Conservation (phyloP, 2,329 filamentous ascomycete genomes). For the Graphium sp. region DNA sequence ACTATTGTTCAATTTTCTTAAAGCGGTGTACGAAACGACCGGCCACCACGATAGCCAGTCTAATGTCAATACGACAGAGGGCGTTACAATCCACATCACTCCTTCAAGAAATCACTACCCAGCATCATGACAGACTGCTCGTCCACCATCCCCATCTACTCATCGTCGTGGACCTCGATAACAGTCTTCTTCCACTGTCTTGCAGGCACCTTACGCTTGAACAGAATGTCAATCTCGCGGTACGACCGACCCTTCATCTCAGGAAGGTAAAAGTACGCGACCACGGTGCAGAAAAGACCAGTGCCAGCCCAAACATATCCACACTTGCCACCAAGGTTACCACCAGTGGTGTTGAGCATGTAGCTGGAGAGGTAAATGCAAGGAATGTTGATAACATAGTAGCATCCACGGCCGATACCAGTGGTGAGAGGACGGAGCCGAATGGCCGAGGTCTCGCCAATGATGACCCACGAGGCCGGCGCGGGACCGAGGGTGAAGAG, state of each 20-base stretch:
- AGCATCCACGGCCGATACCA: slow-evolving; percentile 43
- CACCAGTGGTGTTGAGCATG: slow-evolving; percentile 38
- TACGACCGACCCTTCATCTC: slow-evolving; percentile 33
- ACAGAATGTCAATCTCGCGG: slow-evolving; percentile 24
- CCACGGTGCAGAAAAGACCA: slow-evolving; percentile 32
- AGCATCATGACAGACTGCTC: no score
- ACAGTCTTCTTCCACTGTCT: slow-evolving; percentile 31
- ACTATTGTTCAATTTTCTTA: no score
- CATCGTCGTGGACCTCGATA: slow-evolving; percentile 42
- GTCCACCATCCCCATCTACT: slow-evolving; percentile 25
- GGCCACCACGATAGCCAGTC: no score
- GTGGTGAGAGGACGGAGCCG: slow-evolving; percentile 49
- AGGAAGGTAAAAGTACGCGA: slow-evolving; percentile 31
- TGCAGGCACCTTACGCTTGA: slow-evolving; percentile 19
- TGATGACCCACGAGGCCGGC: slow-evolving; percentile 49
- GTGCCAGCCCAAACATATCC: slow-evolving; percentile 45
- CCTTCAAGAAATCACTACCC: no score
- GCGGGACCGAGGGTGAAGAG: slow-evolving; percentile 45
- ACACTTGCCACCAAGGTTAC: slow-evolving; percentile 32
- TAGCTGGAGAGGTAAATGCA: slow-evolving; percentile 45
- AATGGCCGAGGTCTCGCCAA: slow-evolving; percentile 48
- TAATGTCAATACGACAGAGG: no score
- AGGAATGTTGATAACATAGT: slow-evolving; percentile 49
- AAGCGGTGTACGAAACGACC: no score
- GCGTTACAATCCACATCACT: no score